A percentile compares a stretch with the other conserved stretches of the same genome.
phyloP scores from a whole-genome alignment of 768 basidiomycete genomes.

The Leccinum aurantiacum region DNA sequence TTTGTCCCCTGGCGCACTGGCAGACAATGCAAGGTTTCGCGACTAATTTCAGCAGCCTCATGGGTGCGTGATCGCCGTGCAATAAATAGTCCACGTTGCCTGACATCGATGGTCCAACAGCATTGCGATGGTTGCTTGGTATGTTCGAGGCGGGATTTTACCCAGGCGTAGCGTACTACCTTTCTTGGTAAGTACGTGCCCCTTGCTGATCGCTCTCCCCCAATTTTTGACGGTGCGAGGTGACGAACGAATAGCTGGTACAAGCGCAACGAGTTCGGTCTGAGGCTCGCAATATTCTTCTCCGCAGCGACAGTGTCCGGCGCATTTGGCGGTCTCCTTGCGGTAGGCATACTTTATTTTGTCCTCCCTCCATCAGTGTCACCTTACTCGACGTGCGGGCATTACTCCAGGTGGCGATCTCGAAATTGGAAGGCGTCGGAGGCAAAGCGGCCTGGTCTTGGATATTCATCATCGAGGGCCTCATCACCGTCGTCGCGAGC shows the following conservation, averaged over 20 bases:
- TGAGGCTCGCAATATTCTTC: slow-evolving; percentile 66
- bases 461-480: slow-evolving; percentile 77
- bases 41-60: slow-evolving; percentile 64
- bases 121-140: slow-evolving; percentile 71
- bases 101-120: slow-evolving; percentile 31
- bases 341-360: slow-evolving; percentile 39
- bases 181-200: slow-evolving; percentile 56
- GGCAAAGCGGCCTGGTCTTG: slow-evolving; percentile 66
- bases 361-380: background rate
- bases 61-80: slow-evolving; percentile 44
- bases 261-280: slow-evolving; percentile 72
- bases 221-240: slow-evolving; percentile 39
- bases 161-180: slow-evolving; percentile 61
- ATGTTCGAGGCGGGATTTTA: slow-evolving; percentile 57
- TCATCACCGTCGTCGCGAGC: slow-evolving; percentile 67
- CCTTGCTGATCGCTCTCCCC: background rate
- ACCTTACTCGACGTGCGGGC: background rate
- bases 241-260: slow-evolving; percentile 48
- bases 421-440: slow-evolving; percentile 69
- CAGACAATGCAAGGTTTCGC: slow-evolving; percentile 75
- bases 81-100: background rate
- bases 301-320: slow-evolving; percentile 78
- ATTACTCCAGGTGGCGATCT: slow-evolving; percentile 50
- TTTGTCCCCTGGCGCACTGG: slow-evolving; percentile 1
- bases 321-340: slow-evolving; percentile 78